A percentile compares a stretch with the other conserved stretches of the same genome.
These are phyloP conservation scores for Cyclostephanos tholiformis DNA, from an alignment of 108 stramenopile genomes.

Conservation along the genomic window DNA sequence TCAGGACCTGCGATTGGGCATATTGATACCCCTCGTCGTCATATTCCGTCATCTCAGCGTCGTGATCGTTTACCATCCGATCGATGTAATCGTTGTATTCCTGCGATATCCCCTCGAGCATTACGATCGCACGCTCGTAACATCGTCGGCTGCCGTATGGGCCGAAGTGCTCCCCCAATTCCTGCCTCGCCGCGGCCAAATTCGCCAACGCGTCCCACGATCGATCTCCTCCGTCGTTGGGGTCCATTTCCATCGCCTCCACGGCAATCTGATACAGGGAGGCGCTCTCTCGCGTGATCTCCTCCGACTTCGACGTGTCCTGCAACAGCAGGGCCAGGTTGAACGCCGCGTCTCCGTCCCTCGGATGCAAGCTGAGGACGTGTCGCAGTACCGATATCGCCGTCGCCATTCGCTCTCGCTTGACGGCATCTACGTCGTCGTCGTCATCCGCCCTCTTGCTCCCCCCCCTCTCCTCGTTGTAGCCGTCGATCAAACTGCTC, in stretches of 20 bases:
- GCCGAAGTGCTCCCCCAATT: constrained; percentile 36
- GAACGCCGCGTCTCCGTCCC: constrained; percentile 52
- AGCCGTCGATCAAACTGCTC: constrained; percentile 32
- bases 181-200: constrained; percentile 45
- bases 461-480: constrained; percentile 5
- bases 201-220: constrained; percentile 57
- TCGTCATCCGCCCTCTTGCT: too few relatives aligned
- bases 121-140: constrained; percentile 45
- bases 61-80: constrained; percentile 2
- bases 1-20: constrained; percentile 13
- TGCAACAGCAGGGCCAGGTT: constrained; percentile 53
- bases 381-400: constrained; percentile 26
- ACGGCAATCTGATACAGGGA: constrained; percentile 36
- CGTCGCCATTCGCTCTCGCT: constrained; percentile 10
- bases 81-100: constrained; percentile 35
- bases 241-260: constrained; percentile 8
- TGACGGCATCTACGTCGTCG: background rate
- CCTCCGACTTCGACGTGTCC: constrained; percentile 35
- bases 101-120: constrained; percentile 29
- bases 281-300: constrained; percentile 41
- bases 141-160: constrained; percentile 21
- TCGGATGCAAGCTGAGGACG: constrained; percentile 29
- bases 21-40: constrained; percentile 19
- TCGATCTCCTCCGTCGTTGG: constrained; percentile 21
- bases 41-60: constrained; percentile 8